phyloP scores from a whole-genome alignment of 768 basidiomycete genomes.

The Macrocybe gigantea region DNA sequence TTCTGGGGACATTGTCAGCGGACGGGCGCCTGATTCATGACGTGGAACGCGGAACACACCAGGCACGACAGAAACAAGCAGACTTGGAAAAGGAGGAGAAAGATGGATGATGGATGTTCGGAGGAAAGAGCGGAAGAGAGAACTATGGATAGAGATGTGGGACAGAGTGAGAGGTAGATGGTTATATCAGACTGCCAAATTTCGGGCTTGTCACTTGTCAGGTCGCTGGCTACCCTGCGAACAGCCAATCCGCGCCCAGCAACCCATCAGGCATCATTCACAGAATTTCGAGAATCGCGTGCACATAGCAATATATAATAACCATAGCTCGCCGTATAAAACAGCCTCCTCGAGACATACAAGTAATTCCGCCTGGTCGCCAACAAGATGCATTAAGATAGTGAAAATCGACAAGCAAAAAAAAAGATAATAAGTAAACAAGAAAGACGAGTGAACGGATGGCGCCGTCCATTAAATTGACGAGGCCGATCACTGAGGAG shows the following conservation, averaged over 20 bases:
- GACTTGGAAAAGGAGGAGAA: too few relatives aligned
- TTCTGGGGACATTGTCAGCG: too few relatives aligned
- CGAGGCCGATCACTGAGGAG: too few relatives aligned
- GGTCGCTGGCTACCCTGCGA: constrained; percentile 11
- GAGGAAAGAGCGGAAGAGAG: too few relatives aligned
- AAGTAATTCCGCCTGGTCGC: neutral
- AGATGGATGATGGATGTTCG: too few relatives aligned
- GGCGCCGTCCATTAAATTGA: neutral
- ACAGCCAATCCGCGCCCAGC: constrained; percentile 11
- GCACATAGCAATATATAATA: too few relatives aligned
- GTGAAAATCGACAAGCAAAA: neutral
- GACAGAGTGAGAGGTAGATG: too few relatives aligned
- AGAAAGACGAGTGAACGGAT: constrained; percentile 2
- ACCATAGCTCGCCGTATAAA: neutral
- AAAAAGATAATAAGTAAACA: constrained; percentile 6
- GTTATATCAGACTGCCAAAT: too few relatives aligned
- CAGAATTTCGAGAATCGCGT: constrained; percentile 4
- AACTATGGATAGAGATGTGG: too few relatives aligned
- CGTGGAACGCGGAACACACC: too few relatives aligned
- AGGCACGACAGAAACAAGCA: too few relatives aligned
- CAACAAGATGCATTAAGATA: neutral
- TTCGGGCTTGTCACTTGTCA: constrained; percentile 4
- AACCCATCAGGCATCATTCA: constrained; percentile 13
- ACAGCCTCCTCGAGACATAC: constrained; percentile 6
- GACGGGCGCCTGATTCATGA: too few relatives aligned